A percentile compares a stretch with the other conserved stretches of the same genome.
Evolutionary conservation across 805 yeast species (phyloP).

Genomic region (Wickerhamiella parazyma): DNA sequence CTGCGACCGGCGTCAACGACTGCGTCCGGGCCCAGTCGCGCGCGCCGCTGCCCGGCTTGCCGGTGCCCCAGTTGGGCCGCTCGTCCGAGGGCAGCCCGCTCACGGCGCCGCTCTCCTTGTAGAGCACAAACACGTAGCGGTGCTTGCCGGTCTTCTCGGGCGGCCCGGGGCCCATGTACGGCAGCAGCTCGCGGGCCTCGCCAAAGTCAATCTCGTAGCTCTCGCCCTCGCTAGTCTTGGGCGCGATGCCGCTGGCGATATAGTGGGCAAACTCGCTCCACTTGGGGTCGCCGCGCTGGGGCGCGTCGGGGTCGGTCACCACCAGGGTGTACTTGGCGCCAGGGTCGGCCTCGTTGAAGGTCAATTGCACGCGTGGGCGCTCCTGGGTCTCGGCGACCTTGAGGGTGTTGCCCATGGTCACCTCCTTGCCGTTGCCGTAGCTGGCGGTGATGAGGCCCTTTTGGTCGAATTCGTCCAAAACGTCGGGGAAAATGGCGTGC

Average conservation of each 20-base stretch:
- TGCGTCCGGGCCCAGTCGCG: conserved; percentile 52
- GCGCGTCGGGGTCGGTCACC: conserved; percentile 91
- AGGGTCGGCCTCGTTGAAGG: conserved; percentile 37
- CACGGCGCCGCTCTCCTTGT: conserved; percentile 42
- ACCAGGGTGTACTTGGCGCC: conserved; percentile 51
- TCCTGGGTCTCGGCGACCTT: conserved; percentile 50
- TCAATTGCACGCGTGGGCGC: conserved; percentile 53
- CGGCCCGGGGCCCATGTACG: conserved; percentile 80
- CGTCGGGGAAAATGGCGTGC: conserved; percentile 34
- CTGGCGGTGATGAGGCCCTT: conserved; percentile 41
- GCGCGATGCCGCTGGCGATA: conserved; percentile 33
- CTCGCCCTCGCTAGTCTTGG: conserved; percentile 21
- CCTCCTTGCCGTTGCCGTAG: conserved; percentile 46
- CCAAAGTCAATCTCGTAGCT: conserved; percentile 22
- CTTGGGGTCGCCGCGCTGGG: conserved; percentile 63
- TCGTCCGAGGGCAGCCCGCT: conserved; percentile 25
- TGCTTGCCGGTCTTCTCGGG: conserved; percentile 77
- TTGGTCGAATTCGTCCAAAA: conserved; percentile 23
- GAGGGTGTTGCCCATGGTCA: conserved; percentile 67
- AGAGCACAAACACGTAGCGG: conserved; percentile 68
- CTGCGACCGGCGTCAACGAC: conserved; percentile 50
- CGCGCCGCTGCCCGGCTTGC: conserved; percentile 66
- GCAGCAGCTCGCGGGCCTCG: conserved; percentile 33
- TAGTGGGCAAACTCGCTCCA: conserved; percentile 85
- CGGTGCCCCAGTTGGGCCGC: conserved; percentile 77